Evolutionary conservation across 768 basidiomycete species (phyloP), one percentile per base, ranked within the genome.

Genomic region (Psilocybe cubensis): DNA sequence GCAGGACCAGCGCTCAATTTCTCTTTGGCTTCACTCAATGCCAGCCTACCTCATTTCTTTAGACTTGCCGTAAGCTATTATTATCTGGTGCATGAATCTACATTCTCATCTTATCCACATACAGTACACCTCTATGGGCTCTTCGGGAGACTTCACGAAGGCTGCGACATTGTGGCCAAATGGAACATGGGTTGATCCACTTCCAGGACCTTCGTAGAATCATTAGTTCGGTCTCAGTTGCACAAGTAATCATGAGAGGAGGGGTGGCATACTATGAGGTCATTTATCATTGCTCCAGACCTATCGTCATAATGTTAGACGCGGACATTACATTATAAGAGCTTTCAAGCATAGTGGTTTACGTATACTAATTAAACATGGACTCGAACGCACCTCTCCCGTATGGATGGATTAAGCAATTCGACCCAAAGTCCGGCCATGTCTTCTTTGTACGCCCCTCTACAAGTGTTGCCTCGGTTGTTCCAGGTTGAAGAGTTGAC

Each of bases 181-280:
- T 68, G 89, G 89, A 49, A 92, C 91, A 14, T 94, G 91, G 91
- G 78, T 85, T 41, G 81, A 92, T 67, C 86, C 94, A 21, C 71
- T 76, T 18, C 77, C 84, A 10, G 93, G 92, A n/a, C 78, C 88
- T 47, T 86, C 89, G n/a, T 73, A 67, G 52, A 52, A 12, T 59
- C 38, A 52, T n/a, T 47, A 8, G 35, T 11, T 38, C 31, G 31
- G 38, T 49, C 40, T 54, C 17, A 25, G 38, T 47, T 31, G 25
- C 14, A 33, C 31, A 38, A 33, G 27, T 56, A 28, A 27, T 51
- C n/a, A 27, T 40, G 17, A 53, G 44, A 14, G 38, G 24, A 40
- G 4, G 31, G 29, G 41, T 41, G 48, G 41, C 24, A 27, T n/a
- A n/a, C n/a, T n/a, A 60, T 60, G 58, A 60, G 58, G 49, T 60